Evolutionary conservation across 116 monocot species (phyloP), one percentile per base, ranked within the genome.

Genomic region (Papilionanthe hybrid): DNA sequence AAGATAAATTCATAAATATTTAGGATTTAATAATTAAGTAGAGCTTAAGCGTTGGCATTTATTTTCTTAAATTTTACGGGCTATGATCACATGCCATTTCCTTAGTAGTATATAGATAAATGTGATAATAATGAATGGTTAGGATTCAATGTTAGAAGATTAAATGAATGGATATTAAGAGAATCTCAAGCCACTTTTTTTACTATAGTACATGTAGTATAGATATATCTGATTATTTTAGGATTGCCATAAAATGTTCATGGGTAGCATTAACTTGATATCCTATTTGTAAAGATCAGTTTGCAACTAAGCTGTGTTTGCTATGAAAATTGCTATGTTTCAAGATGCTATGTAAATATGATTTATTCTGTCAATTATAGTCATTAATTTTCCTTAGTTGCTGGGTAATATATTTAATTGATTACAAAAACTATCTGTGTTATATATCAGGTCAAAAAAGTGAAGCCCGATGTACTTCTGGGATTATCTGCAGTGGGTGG

Each of bases 401-500:
- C 1, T 73, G 20, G 18, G 19, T 73, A 6, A 42, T 72, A 12
- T 42, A 1, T 44, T n/a, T 15, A 43, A 6, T 44, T 42, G 10
- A 41, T 71, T 45, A 13, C 9, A 19, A 43, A 22, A 73, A 22
- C 1, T 23, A 28, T 23, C 0, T 29, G 78, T 80, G 4, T 15
- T 80, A 9, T 81, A 68, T 65, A 65, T 81, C 83, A 95, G 98
- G 94, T 93, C 42, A 92, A 89, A 78, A 99, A 93, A 85, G 98
- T 99, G 58, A 94, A 93, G 86, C 98, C 98, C 55, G 98, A 99
- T 81, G 93, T 93, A 55, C 88, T 99, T 76, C 91, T 99, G 85
- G 98, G 98, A 80, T 90, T 99, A 86, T 99, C 98, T 83, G 95
- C 98, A 9, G 98, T 99, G 78, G 98, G 98, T 49, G 95, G 98